phyloP scores from a whole-genome alignment of 2,329 filamentous ascomycete species.

The Moelleriella libera region DNA sequence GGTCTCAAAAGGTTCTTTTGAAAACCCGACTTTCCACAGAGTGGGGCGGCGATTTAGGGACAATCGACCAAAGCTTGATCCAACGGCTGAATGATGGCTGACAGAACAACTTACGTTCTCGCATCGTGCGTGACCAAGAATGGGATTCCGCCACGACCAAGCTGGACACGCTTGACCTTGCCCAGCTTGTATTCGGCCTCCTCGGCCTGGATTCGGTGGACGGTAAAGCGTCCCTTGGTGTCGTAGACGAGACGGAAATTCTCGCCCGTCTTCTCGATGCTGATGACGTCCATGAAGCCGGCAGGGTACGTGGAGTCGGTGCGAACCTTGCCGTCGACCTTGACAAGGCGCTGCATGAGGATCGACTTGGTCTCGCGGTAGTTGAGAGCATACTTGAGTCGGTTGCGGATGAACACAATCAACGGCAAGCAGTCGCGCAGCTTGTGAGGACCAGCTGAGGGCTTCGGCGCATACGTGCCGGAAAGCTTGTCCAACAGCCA shows the following conservation, averaged over 20 bases:
- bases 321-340: conserved; percentile 99
- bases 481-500: conserved; percentile 99
- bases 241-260: conserved; percentile 99
- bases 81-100: conserved; percentile 99
- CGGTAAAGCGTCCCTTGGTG: conserved; percentile 99
- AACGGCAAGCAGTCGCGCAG: conserved; percentile 96
- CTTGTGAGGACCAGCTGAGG: conserved; percentile 91
- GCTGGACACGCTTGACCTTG: conserved; percentile 99
- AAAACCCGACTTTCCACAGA: conserved; percentile 5
- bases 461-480: conserved; percentile 63
- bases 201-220: conserved; percentile 97
- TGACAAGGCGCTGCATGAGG: conserved; percentile 98
- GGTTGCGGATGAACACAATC: conserved; percentile 94
- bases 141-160: conserved; percentile 99
- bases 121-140: conserved; percentile 99
- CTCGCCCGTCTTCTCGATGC: conserved; percentile 99
- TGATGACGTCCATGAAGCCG: conserved; percentile 99
- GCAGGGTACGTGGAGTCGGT: conserved; percentile 96
- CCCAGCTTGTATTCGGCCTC: conserved; percentile 99
- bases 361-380: conserved; percentile 94
- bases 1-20: neutral
- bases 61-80: conserved; percentile 90
- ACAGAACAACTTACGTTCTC: conserved; percentile 92
- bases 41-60: neutral
- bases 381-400: conserved; percentile 99